Conservation (phyloP, 305 asterid species). For the Rubia balearica region DNA sequence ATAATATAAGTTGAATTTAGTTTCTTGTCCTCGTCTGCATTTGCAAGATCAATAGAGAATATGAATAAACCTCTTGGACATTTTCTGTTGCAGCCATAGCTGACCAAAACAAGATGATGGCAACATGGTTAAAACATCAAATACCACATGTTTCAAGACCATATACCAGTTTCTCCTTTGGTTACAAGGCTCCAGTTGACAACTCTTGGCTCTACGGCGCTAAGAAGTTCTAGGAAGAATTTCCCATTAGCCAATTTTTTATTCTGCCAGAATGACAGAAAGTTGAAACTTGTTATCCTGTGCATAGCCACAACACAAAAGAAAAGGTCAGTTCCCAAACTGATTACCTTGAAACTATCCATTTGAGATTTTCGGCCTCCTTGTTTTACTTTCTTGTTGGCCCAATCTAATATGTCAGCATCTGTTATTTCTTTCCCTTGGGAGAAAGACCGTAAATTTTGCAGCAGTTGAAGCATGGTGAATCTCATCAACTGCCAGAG, state of each 20-base stretch:
- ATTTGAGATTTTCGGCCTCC: conserved; percentile 54
- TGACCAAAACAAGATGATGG: conserved; percentile 4
- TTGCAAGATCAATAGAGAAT: conserved; percentile 18
- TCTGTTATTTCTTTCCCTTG: conserved; percentile 89
- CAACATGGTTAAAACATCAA: background rate
- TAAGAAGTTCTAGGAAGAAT: conserved; percentile 79
- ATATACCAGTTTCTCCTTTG: conserved; percentile 71
- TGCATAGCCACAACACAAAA: background rate
- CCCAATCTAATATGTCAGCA: conserved; percentile 83
- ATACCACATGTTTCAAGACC: conserved; percentile 5
- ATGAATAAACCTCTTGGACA: background rate
- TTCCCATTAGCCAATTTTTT: conserved; percentile 66
- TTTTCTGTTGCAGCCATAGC: background rate
- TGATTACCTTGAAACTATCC: conserved; percentile 80
- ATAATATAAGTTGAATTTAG: conserved; percentile 78
- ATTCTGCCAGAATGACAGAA: conserved; percentile 39
- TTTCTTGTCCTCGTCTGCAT: conserved; percentile 86
- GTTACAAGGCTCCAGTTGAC: conserved; percentile 95
- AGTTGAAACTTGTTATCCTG: background rate
- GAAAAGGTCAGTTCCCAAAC: background rate
- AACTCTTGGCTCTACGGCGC: conserved; percentile 83
- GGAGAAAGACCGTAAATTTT: conserved; percentile 73
- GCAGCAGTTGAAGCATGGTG: conserved; percentile 78
- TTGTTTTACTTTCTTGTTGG: conserved; percentile 64
- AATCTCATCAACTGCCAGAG: conserved; percentile 95